Evolutionary conservation across 495 filamentous ascomycete species (phyloP).

Genomic region (Staphylotrichum tortipilum): DNA sequence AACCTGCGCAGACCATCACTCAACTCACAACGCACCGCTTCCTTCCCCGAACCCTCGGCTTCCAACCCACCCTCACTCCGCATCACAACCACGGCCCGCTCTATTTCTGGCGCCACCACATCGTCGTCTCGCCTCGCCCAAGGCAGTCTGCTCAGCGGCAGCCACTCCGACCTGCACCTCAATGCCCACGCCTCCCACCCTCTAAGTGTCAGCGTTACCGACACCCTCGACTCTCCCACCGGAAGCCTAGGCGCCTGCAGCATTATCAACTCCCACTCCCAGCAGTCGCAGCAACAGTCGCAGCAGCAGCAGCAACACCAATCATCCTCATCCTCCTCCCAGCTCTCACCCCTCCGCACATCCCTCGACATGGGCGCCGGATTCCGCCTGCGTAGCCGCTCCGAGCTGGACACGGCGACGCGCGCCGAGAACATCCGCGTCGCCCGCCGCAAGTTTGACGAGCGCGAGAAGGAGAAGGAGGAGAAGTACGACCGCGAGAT

Average conservation of each 20-base stretch:
- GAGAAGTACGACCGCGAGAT: constrained; percentile 49
- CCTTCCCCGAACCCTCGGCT: constrained; percentile 29
- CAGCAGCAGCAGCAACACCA: neutral
- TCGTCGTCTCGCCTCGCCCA: constrained; percentile 33
- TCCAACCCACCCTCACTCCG: constrained; percentile 30
- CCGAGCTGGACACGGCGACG: constrained; percentile 39
- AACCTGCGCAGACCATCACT: constrained; percentile 29
- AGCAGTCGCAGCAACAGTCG: constrained; percentile 7
- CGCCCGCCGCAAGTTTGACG: constrained; percentile 45
- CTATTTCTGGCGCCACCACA: constrained; percentile 16
- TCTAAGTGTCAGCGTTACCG: constrained; percentile 14
- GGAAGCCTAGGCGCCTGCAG: constrained; percentile 11
- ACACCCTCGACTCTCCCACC: constrained; percentile 25
- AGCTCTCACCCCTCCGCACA: constrained; percentile 42
- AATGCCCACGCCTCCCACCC: constrained; percentile 17
- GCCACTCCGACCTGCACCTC: constrained; percentile 34
- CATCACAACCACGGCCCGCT: constrained; percentile 36
- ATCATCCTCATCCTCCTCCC: too few species aligned
- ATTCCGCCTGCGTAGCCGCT: constrained; percentile 45
- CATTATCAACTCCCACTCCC: neutral
- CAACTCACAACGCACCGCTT: constrained; percentile 36
- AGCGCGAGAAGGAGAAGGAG: constrained; percentile 46
- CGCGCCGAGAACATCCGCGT: constrained; percentile 40
- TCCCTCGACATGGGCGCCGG: constrained; percentile 39
- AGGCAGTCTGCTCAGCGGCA: constrained; percentile 26